Conservation (phyloP, 768 basidiomycete species). For the Hygrophorus pudorinus region DNA sequence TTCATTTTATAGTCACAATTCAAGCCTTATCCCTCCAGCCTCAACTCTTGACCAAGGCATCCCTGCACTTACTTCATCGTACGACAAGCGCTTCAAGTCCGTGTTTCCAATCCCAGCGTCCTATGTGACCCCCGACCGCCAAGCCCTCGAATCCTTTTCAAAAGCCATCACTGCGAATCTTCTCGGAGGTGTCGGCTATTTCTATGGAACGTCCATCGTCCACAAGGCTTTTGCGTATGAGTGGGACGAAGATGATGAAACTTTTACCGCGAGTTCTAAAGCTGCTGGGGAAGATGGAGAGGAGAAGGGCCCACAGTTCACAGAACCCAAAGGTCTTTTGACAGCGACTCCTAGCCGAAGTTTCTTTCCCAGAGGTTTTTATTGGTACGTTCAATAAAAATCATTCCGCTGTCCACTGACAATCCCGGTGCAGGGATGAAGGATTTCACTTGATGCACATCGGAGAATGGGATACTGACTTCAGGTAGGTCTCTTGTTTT, state of each 20-base stretch:
- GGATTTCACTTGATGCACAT: constrained; percentile 92
- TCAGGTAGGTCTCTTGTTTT: constrained; percentile 35
- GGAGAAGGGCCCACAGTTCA: constrained; percentile 50
- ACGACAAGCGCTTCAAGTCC: constrained; percentile 54
- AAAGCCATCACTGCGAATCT: constrained; percentile 86
- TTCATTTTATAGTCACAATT: constrained; percentile 1
- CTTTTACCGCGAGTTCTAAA: constrained; percentile 8
- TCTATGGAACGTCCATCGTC: constrained; percentile 83
- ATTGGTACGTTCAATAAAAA: constrained; percentile 48
- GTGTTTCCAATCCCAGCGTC: constrained; percentile 61
- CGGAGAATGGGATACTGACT: constrained; percentile 87
- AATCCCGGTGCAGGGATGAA: constrained; percentile 63
- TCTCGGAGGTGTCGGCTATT: constrained; percentile 90
- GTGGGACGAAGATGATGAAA: constrained; percentile 68
- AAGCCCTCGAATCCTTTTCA: constrained; percentile 61
- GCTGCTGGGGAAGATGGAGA: constrained; percentile 20
- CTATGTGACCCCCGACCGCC: constrained; percentile 35
- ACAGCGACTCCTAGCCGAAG: constrained; percentile 94
- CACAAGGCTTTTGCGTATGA: constrained; percentile 81
- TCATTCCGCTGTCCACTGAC: background rate
- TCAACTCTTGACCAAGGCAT: constrained; percentile 59
- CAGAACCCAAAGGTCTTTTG: constrained; percentile 65
- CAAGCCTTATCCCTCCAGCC: constrained; percentile 30
- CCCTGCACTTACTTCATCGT: constrained; percentile 49
- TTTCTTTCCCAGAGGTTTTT: constrained; percentile 97